Conservation (phyloP, 2,329 filamentous ascomycete species). For the Arthroderma uncinatum region DNA sequence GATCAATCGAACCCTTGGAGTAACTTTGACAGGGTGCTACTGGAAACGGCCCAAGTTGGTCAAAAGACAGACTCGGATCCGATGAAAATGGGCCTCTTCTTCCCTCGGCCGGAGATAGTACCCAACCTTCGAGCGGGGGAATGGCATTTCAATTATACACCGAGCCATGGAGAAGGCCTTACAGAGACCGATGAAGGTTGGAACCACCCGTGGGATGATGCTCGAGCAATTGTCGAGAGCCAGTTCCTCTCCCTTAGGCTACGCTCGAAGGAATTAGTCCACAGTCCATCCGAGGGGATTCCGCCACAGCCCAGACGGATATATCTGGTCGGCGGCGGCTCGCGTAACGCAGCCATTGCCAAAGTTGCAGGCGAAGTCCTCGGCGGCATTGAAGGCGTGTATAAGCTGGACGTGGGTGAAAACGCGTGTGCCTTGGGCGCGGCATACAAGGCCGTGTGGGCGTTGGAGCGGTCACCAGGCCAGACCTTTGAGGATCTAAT, state of each 20-base stretch:
- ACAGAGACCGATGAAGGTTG: constrained; percentile 44
- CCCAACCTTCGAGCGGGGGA: constrained; percentile 78
- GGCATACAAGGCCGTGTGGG: constrained; percentile 95
- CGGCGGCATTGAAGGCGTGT: constrained; percentile 80
- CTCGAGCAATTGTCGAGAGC: constrained; percentile 82
- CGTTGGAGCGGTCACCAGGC: constrained; percentile 53
- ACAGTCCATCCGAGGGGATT: constrained; percentile 43
- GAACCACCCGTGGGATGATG: constrained; percentile 57
- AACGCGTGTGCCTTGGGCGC: constrained; percentile 91
- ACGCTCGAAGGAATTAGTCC: constrained; percentile 66
- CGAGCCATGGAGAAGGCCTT: constrained; percentile 25
- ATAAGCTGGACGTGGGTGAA: constrained; percentile 83
- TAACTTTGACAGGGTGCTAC: constrained; percentile 63
- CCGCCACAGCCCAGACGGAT: constrained; percentile 79
- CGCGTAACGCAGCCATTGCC: constrained; percentile 79
- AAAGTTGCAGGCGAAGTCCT: constrained; percentile 76
- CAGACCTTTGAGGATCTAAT: constrained; percentile 86
- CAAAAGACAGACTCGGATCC: constrained; percentile 43
- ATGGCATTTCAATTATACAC: constrained; percentile 62
- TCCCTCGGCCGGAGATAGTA: constrained; percentile 88
- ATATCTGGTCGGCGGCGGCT: constrained; percentile 90
- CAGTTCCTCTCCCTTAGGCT: constrained; percentile 85
- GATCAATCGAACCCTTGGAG: constrained; percentile 54
- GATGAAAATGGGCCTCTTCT: constrained; percentile 89
- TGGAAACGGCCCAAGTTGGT: constrained; percentile 58